A percentile compares a stretch with the other conserved stretches of the same genome.
These are phyloP conservation scores for Aphanoascus verrucosus DNA, from an alignment of 2,329 filamentous ascomycete species.

Conservation along the genomic window DNA sequence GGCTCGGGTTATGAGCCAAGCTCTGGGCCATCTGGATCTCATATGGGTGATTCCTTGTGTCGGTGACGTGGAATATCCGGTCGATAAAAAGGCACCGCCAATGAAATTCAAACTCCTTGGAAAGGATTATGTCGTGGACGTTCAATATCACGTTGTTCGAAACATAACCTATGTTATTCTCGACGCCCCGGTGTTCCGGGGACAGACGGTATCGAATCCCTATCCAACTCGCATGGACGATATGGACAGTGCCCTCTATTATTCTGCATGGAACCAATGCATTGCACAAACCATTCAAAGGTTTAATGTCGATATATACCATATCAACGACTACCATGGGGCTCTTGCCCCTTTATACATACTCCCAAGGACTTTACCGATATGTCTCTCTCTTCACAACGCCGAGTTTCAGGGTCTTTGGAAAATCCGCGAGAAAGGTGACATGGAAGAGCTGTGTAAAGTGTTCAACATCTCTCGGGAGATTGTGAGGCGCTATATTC, in stretches of 20 bases:
- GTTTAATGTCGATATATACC: slow-evolving; percentile 54
- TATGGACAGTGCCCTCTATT: slow-evolving; percentile 56
- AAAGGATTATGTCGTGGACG: slow-evolving; percentile 49
- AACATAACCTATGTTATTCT: slow-evolving; percentile 61
- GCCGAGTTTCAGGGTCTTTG: slow-evolving; percentile 60
- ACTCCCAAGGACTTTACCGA: slow-evolving; percentile 51
- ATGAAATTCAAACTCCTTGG: slow-evolving; percentile 54
- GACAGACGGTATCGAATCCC: slow-evolving; percentile 52
- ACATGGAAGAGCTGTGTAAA: slow-evolving; percentile 52
- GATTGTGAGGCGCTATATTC: slow-evolving; percentile 50
- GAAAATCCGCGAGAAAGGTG: slow-evolving; percentile 53
- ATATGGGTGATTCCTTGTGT: slow-evolving; percentile 56
- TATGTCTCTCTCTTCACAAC: slow-evolving; percentile 56
- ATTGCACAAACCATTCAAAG: slow-evolving; percentile 53
- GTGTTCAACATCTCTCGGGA: slow-evolving; percentile 53
- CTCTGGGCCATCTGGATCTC: slow-evolving; percentile 53
- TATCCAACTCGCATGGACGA: slow-evolving; percentile 61
- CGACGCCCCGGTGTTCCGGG: slow-evolving; percentile 56
- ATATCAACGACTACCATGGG: slow-evolving; percentile 57
- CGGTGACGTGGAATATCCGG: slow-evolving; percentile 53
- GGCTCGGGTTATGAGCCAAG: slow-evolving; percentile 58
- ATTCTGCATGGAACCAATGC: slow-evolving; percentile 60
- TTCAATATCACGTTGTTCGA: slow-evolving; percentile 52
- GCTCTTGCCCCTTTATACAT: slow-evolving; percentile 54
- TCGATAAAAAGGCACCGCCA: slow-evolving; percentile 48